These are phyloP conservation scores for Themeda triandra DNA, from an alignment of 176 grass and related monocot genomes.

Conservation along the genomic window DNA sequence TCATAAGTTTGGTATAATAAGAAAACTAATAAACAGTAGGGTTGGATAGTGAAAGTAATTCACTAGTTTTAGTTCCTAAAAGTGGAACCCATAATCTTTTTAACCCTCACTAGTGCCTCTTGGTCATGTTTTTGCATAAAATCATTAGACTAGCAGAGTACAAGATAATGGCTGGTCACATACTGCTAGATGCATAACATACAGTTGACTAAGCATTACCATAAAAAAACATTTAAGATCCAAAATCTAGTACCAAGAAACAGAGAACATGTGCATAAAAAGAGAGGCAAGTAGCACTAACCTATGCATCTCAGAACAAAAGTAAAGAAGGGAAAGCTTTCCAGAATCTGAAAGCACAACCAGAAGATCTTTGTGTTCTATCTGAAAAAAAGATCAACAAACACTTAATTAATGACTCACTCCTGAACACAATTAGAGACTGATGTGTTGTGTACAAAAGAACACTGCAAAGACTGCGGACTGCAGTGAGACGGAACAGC, in stretches of 20 bases:
- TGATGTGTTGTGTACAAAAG: background rate
- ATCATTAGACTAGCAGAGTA: background rate
- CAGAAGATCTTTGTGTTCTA: slow-evolving; percentile 76
- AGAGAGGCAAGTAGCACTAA: slow-evolving; percentile 36
- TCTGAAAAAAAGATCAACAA: slow-evolving; percentile 54
- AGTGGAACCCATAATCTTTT: background rate
- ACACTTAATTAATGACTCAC: slow-evolving; percentile 1
- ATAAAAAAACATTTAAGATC: background rate
- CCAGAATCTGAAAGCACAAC: slow-evolving; percentile 95
- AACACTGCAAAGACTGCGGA: slow-evolving; percentile 2
- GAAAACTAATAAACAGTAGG: background rate
- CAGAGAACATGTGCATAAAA: background rate
- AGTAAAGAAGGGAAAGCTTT: slow-evolving; percentile 92
- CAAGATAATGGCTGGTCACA: slow-evolving; percentile 6
- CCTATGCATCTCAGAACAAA: slow-evolving; percentile 92
- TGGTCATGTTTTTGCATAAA: background rate
- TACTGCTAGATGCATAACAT: background rate
- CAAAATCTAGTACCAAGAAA: background rate
- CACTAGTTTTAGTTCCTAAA: background rate
- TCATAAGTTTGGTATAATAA: background rate
- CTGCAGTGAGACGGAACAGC: background rate
- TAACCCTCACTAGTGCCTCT: background rate
- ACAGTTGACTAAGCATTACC: background rate
- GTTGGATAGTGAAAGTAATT: background rate
- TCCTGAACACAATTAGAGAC: background rate